Evolutionary conservation across 169 alveolate species (phyloP), one percentile per base, ranked within the genome.

Genomic region (Plasmodium fragile): DNA sequence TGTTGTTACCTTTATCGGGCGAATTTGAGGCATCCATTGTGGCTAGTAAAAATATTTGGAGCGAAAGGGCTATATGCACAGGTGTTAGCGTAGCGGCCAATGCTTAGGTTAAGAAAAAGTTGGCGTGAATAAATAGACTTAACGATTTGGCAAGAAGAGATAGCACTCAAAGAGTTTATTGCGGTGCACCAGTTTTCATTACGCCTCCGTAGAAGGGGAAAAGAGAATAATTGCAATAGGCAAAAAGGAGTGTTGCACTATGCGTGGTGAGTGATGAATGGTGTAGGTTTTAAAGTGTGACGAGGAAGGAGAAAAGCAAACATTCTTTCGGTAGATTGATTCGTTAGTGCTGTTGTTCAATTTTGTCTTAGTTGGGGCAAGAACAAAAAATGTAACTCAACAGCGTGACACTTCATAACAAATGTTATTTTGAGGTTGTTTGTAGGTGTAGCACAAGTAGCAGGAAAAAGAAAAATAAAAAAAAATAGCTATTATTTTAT

Each of bases 401-500:
- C 7, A 41, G 18, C 5, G 45, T 4, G 45, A 41, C n/a, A 28
- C n/a, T 18, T 65, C 16, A 18, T 43, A 41, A 36, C 70, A 49
- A 73, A 70, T 70, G 75, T 41, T n/a, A 70, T 22, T 83, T 69
- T 83, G 13, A 4, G 75, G 72, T 8, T 83, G 49, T 83, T 69
- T 83, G 25, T 39, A 39, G 28, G 45, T 82, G 30, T 39, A 0
- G 36, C 82, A n/a, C n/a, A 69, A 34, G 39, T 32, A 41, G 45
- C 22, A 69, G 34, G 25, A 70, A 10, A 81, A 36, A n/a, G 16
- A 45, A 59, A 52, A 39, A 43, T 1, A 65, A 83, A 83, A 2
- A 69, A 70, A 39, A 36, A 43, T 75, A 30, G 30, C 82, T 52
- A 32, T 81, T 81, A 52, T 81, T 81, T 81, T 81, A 30, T 81